Conservation (phyloP, 108 stramenopile species). For the Conticribra guillardii region DNA sequence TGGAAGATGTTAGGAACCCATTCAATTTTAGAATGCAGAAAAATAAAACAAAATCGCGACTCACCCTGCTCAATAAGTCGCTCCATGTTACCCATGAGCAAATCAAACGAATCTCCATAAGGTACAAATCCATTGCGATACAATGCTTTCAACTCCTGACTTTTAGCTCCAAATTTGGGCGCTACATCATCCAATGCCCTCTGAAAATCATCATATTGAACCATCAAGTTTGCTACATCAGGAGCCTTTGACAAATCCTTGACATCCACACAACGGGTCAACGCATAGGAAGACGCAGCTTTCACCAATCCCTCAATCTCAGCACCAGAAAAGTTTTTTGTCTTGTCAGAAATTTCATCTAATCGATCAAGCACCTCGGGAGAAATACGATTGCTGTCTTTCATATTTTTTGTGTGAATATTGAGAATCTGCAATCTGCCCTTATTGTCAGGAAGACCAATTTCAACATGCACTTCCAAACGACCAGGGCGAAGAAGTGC, state of each 20-base stretch:
- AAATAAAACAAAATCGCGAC: slow-evolving; percentile 5
- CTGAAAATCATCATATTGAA: slow-evolving; percentile 88
- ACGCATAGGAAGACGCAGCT: slow-evolving; percentile 95
- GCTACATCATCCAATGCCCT: slow-evolving; percentile 89
- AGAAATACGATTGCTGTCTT: slow-evolving; percentile 82
- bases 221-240: slow-evolving; percentile 83
- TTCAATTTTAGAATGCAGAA: background rate
- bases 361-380: slow-evolving; percentile 81
- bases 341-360: slow-evolving; percentile 81
- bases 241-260: slow-evolving; percentile 92
- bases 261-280: slow-evolving; percentile 89
- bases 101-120: slow-evolving; percentile 90
- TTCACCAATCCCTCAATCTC: slow-evolving; percentile 98
- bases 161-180: slow-evolving; percentile 95
- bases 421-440: slow-evolving; percentile 96
- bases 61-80: slow-evolving; percentile 91
- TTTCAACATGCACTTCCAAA: slow-evolving; percentile 98
- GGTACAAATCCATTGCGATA: slow-evolving; percentile 96
- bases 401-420: slow-evolving; percentile 96
- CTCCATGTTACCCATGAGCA: slow-evolving; percentile 78
- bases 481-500: slow-evolving; percentile 98
- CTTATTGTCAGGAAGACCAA: slow-evolving; percentile 92
- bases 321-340: slow-evolving; percentile 99
- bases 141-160: slow-evolving; percentile 86
- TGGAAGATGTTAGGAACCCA: background rate